Percentiles rank a stretch among this genome's conserved stretches.
phyloP scores from a whole-genome alignment of 257 asterid species.

The Craterostigma plantagineum region DNA sequence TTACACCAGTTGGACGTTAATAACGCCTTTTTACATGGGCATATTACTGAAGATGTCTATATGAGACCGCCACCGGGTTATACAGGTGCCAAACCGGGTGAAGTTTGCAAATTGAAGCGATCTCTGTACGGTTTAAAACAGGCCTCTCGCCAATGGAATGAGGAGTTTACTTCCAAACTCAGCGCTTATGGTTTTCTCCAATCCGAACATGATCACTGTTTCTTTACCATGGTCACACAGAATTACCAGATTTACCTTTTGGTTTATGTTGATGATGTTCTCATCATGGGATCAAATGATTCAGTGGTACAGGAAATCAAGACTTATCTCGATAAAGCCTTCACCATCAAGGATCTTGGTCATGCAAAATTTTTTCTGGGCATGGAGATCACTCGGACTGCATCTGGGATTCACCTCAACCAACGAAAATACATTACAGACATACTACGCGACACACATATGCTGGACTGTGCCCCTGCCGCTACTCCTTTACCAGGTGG shows the following conservation, averaged over 20 bases:
- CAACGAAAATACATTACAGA: constrained; percentile 8
- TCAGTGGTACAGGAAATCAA: background rate
- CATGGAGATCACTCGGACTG: constrained; percentile 5
- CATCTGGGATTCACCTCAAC: background rate
- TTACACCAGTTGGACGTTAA: too few relatives aligned
- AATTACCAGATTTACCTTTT: background rate
- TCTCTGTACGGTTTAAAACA: background rate
- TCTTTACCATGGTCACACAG: background rate
- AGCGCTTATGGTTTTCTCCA: constrained; percentile 1
- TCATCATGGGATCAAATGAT: background rate
- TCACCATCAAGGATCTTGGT: constrained; percentile 8
- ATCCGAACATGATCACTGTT: background rate
- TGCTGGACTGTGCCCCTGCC: constrained; percentile 6
- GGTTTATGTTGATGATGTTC: constrained; percentile 5
- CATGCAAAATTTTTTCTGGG: constrained; percentile 3
- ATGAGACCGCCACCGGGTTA: constrained; percentile 2
- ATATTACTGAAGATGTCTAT: too few relatives aligned
- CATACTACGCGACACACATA: constrained; percentile 5
- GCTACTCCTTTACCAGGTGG: too few relatives aligned
- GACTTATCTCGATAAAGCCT: constrained; percentile 3
- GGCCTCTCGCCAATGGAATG: constrained; percentile 8
- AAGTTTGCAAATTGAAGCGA: constrained; percentile 2
- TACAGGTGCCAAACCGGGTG: background rate
- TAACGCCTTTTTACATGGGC: too few relatives aligned
- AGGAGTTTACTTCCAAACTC: background rate